Conservation (phyloP, 108 stramenopile species). For the Cylindrotheca closterium region DNA sequence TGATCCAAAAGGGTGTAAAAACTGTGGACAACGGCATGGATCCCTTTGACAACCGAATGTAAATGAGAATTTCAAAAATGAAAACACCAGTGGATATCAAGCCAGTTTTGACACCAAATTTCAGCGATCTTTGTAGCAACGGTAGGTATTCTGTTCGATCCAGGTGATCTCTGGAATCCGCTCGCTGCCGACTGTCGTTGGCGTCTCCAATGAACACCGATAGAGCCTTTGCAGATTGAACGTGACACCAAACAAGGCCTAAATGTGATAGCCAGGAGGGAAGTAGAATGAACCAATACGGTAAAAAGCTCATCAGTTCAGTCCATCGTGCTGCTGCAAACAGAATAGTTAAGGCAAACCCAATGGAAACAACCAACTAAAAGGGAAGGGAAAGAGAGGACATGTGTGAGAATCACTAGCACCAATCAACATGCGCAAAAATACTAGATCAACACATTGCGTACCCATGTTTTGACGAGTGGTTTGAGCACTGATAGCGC, state of each 20-base stretch:
- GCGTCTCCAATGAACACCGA: slow-evolving; percentile 78
- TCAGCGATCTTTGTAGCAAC: slow-evolving; percentile 76
- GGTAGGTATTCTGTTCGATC: slow-evolving; percentile 86
- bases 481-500: slow-evolving; percentile 80
- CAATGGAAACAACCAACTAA: slow-evolving; percentile 75
- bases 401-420: not conserved
- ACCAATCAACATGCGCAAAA: not conserved
- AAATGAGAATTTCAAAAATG: slow-evolving; percentile 79
- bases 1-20: slow-evolving; percentile 73
- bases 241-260: slow-evolving; percentile 66
- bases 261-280: slow-evolving; percentile 78
- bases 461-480: slow-evolving; percentile 83
- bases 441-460: slow-evolving; percentile 17
- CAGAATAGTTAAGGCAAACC: slow-evolving; percentile 64
- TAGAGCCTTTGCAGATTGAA: slow-evolving; percentile 64
- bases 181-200: slow-evolving; percentile 75
- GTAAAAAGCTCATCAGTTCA: slow-evolving; percentile 45
- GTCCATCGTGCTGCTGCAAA: slow-evolving; percentile 78
- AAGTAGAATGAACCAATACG: slow-evolving; percentile 77
- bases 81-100: slow-evolving; percentile 72
- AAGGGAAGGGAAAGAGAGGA: not conserved
- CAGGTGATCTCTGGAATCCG: slow-evolving; percentile 80
- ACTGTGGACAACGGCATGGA: slow-evolving; percentile 44
- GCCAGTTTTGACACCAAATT: slow-evolving; percentile 88
- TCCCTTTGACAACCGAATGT: slow-evolving; percentile 43